A percentile compares a stretch with the other conserved stretches of the same genome.
phyloP scores from a whole-genome alignment of 805 yeast genomes.

The Wickerhamomyces ciferrii region DNA sequence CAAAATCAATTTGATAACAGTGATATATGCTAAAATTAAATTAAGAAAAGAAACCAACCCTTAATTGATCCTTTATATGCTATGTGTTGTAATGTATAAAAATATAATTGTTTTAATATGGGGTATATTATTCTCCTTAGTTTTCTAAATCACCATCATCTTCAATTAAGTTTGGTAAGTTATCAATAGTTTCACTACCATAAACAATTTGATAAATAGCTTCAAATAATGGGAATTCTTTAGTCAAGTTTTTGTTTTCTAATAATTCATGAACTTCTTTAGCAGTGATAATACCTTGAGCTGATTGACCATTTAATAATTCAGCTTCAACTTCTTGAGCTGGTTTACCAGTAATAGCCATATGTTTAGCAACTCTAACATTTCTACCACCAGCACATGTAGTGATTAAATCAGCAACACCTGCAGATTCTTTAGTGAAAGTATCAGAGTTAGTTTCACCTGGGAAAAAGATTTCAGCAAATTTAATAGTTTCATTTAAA shows the following conservation, averaged over 20 bases:
- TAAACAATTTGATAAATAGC: slow-evolving; percentile 78
- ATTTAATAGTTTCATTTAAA: slow-evolving; percentile 80
- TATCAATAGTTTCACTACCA: slow-evolving; percentile 67
- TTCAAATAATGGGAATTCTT: slow-evolving; percentile 68
- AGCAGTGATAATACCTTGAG: slow-evolving; percentile 91
- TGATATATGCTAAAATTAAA: not conserved
- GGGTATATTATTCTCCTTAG: not conserved
- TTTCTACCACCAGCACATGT: slow-evolving; percentile 98
- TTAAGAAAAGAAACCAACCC: not conserved
- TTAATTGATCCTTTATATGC: not conserved
- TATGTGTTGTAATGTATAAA: not conserved
- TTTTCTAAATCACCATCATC: slow-evolving; percentile 12
- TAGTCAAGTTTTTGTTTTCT: slow-evolving; percentile 21
- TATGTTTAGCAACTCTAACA: slow-evolving; percentile 81
- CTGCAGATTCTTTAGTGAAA: slow-evolving; percentile 90
- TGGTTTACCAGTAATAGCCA: slow-evolving; percentile 73
- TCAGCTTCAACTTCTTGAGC: slow-evolving; percentile 82
- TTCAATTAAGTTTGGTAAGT: slow-evolving; percentile 69
- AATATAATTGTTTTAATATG: not conserved
- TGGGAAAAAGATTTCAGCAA: slow-evolving; percentile 79
- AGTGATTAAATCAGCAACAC: slow-evolving; percentile 97
- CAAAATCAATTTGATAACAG: not conserved
- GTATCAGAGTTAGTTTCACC: slow-evolving; percentile 43
- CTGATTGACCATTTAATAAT: slow-evolving; percentile 90
- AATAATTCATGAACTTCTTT: slow-evolving; percentile 79